Conservation (phyloP, 352 stramenopile species). For the Saprolegnia diclina region DNA sequence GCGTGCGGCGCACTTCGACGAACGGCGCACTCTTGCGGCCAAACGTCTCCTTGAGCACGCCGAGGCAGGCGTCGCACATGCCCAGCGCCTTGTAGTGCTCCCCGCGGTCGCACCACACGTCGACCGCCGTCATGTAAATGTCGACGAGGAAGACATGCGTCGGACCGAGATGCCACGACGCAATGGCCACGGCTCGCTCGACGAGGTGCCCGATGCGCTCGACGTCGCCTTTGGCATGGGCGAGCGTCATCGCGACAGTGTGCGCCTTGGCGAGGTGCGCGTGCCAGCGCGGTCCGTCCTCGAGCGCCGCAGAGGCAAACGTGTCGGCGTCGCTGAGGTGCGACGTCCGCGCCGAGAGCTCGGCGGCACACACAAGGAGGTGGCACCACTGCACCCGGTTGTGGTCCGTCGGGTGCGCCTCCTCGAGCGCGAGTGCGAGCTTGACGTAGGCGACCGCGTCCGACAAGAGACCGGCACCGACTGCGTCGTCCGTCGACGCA, state of each 20-base stretch:
- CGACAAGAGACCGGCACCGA: background rate
- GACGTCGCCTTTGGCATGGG: constrained; percentile 30
- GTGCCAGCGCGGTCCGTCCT: constrained; percentile 35
- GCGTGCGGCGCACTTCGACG: constrained; percentile 39
- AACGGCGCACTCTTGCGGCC: constrained; percentile 46
- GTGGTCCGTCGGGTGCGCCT: constrained; percentile 33
- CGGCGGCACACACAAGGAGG: constrained; percentile 38
- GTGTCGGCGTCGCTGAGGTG: constrained; percentile 30
- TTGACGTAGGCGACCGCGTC: constrained; percentile 30
- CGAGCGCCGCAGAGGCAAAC: constrained; percentile 36
- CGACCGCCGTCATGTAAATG: constrained; percentile 44
- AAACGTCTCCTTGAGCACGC: constrained; percentile 39
- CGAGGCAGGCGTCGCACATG: constrained; percentile 30
- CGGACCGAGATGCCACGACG: constrained; percentile 41
- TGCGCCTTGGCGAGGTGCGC: constrained; percentile 31
- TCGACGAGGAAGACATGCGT: constrained; percentile 39
- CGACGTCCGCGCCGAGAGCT: constrained; percentile 33
- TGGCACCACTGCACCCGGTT: constrained; percentile 34
- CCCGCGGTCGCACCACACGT: constrained; percentile 32
- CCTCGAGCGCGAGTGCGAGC: constrained; percentile 40
- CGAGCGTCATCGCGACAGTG: constrained; percentile 36
- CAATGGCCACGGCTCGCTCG: constrained; percentile 31
- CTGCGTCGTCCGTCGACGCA: background rate
- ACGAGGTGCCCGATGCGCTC: constrained; percentile 29
- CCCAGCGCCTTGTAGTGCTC: constrained; percentile 33